Base-by-base conservation (phyloP, 768 basidiomycete species). In the Crucibulum laeve region DNA sequence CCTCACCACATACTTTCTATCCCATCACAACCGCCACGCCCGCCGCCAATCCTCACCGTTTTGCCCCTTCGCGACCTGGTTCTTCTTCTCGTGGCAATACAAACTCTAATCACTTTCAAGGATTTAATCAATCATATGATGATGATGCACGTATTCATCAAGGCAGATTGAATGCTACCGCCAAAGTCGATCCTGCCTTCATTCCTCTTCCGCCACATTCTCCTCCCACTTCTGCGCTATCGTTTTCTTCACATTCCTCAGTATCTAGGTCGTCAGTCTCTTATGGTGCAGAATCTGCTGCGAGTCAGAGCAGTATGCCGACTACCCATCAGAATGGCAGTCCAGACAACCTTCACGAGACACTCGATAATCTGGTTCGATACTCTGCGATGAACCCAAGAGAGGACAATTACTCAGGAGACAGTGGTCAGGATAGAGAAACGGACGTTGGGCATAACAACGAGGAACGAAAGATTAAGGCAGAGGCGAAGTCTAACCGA, bases 401-500 rank as follows among this genome's bases (percentile, higher is more conserved):
- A 48, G 51, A 56, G n/a, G 55, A 62, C 33, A 53, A 54, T 22
- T 42, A 47, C 32, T 62, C 59, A 11, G 59, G 55, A 8, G 63
- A 63, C 33, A 66, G 55, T 37, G 60, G 53, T 25, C 53, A 52
- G 13, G 59, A 48, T 26, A 46, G 43, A 33, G 68, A 70, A 6
- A 63, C 60, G 15, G 68, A 70, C 15, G 53, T 53, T 11, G 68
- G 62, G 11, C 56, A 53, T 21, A 51, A 55, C 36, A 53, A 63
- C 21, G 62, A 71, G 23, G 74, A 79, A 42, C 73, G 68, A 38
- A 79, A 83, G 56, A 74, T 78, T 44, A 77, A 70, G 55, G 83
- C 80, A 1, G 79, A 80, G 52, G 89, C 90, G 8, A 91, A 89
- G 67, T 84, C 87, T n/a, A 83, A 84, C 60, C 80, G 89, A 45